phyloP scores from a whole-genome alignment of 2,329 filamentous ascomycete genomes.

The Cytospora mali region DNA sequence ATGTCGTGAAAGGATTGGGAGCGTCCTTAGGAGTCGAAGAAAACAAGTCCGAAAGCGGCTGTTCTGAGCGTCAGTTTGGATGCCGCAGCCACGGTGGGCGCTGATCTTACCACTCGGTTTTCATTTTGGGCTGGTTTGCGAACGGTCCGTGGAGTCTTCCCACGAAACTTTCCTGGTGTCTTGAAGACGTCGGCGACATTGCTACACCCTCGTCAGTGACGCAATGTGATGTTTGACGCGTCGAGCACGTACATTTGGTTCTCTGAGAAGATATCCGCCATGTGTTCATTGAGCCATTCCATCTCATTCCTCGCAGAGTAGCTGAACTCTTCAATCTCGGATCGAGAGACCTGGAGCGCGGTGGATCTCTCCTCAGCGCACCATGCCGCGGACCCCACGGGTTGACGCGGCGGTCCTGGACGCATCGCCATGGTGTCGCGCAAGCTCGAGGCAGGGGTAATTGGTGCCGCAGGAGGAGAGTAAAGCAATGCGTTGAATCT shows the following conservation, averaged over 20 bases:
- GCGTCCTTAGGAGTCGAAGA: slow-evolving; percentile 57
- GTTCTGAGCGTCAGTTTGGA: slow-evolving; percentile 34
- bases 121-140: slow-evolving; percentile 63
- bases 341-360: slow-evolving; percentile 71
- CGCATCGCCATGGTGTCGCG: slow-evolving; percentile 46
- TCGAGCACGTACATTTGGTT: slow-evolving; percentile 73
- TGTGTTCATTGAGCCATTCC: slow-evolving; percentile 98
- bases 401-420: slow-evolving; percentile 55
- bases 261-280: slow-evolving; percentile 88
- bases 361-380: slow-evolving; percentile 81
- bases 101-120: slow-evolving; percentile 61
- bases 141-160: slow-evolving; percentile 75
- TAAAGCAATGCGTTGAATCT: not conserved
- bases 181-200: slow-evolving; percentile 97
- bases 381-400: slow-evolving; percentile 84
- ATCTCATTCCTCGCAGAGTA: slow-evolving; percentile 92
- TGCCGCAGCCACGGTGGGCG: not conserved
- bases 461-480: slow-evolving; percentile 9
- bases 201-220: slow-evolving; percentile 48
- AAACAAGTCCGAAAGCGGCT: slow-evolving; percentile 65
- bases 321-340: slow-evolving; percentile 90
- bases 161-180: slow-evolving; percentile 80
- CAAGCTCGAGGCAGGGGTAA: slow-evolving; percentile 3
- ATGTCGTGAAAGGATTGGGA: slow-evolving; percentile 57
- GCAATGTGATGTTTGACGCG: slow-evolving; percentile 5